These are phyloP conservation scores for Cryptococcus sp. DNA, from an alignment of 1,284 basidiomycete genomes.

Conservation along the genomic window DNA sequence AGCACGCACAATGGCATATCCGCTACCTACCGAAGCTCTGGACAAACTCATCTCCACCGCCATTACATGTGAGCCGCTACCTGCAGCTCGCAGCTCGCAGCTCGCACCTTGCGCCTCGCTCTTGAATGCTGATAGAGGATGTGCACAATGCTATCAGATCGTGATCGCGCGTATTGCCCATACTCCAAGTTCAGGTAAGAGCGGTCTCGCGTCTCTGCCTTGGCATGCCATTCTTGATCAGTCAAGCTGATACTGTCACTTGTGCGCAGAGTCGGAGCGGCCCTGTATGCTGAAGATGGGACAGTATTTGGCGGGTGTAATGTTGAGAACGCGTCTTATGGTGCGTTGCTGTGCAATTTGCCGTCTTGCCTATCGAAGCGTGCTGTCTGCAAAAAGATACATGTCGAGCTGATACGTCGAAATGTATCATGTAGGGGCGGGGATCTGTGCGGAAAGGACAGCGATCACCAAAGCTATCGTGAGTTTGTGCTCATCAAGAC, in stretches of 20 bases:
- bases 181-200: slow-evolving; percentile 76
- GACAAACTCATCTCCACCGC: slow-evolving; percentile 43
- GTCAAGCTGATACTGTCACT: neutral
- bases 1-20: slow-evolving; percentile 2
- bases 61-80: slow-evolving; percentile 33
- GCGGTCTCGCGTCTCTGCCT: neutral
- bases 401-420: neutral
- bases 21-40: slow-evolving; percentile 12
- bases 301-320: slow-evolving; percentile 78
- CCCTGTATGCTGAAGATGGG: slow-evolving; percentile 69
- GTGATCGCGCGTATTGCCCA: slow-evolving; percentile 64
- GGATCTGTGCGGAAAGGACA: slow-evolving; percentile 84
- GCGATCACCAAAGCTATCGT: slow-evolving; percentile 84
- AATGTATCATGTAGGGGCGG: slow-evolving; percentile 40
- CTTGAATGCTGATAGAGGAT: too few relatives aligned
- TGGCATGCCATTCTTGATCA: neutral
- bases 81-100: too few relatives aligned
- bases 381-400: neutral
- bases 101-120: too few relatives aligned
- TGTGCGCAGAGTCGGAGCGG: slow-evolving; percentile 70
- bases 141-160: too few relatives aligned
- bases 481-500: slow-evolving; percentile 43
- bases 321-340: slow-evolving; percentile 88
- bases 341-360: slow-evolving; percentile 53
- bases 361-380: neutral